A percentile compares a stretch with the other conserved stretches of the same genome.
Conservation (phyloP, 1,284 basidiomycete species). For the Inonotus hispidus region DNA sequence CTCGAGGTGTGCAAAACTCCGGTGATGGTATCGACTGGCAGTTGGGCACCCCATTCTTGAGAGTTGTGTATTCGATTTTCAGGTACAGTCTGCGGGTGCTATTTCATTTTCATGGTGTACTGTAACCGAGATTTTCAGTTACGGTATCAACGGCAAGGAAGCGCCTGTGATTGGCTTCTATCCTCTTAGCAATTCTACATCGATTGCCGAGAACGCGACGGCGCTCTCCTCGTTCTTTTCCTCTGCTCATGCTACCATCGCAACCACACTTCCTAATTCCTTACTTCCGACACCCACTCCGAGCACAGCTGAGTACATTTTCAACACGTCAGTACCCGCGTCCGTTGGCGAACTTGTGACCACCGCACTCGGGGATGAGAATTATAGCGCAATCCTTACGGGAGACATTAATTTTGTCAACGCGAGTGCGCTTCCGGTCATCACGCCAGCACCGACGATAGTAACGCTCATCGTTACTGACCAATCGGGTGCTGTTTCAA, state of each 20-base stretch:
- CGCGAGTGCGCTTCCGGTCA: conserved; percentile 30
- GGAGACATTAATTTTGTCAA: conserved; percentile 24
- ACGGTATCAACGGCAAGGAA: conserved; percentile 67
- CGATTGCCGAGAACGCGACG: conserved; percentile 35
- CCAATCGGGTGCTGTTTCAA: conserved; percentile 28
- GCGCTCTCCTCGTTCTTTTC: conserved; percentile 52
- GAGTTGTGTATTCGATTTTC: conserved; percentile 79
- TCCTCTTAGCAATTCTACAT: conserved; percentile 44
- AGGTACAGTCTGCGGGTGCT: conserved; percentile 40
- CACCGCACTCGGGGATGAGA: conserved; percentile 61
- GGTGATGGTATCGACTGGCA: conserved; percentile 86
- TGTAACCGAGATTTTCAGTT: conserved; percentile 37
- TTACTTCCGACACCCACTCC: conserved; percentile 62
- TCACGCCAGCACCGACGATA: conserved; percentile 30
- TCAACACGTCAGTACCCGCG: conserved; percentile 62
- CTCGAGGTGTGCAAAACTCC: conserved; percentile 58
- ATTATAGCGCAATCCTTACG: conserved; percentile 55
- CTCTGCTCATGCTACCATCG: conserved; percentile 56
- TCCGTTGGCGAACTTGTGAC: conserved; percentile 46
- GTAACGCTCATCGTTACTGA: conserved; percentile 34
- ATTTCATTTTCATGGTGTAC: background rate
- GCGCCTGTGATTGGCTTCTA: conserved; percentile 72
- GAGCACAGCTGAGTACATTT: conserved; percentile 61
- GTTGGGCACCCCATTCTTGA: conserved; percentile 72
- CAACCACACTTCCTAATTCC: conserved; percentile 73